Evolutionary conservation across 192 early-diverging fungal species (phyloP).

Genomic region (Podila clonocystis): DNA sequence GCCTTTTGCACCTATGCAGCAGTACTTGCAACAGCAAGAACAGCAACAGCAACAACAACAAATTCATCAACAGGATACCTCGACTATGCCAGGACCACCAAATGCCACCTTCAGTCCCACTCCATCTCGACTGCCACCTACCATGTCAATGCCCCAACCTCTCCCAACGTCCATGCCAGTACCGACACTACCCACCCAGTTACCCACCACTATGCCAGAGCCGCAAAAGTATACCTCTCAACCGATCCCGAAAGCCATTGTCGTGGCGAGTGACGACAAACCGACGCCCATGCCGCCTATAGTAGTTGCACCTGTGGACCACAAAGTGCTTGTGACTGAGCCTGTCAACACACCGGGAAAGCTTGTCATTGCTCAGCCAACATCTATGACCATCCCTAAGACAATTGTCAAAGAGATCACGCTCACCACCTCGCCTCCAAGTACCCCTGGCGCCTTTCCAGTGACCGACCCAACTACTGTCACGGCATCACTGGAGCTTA

Average conservation of each 20-base stretch:
- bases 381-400: background rate
- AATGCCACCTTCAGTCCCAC: background rate
- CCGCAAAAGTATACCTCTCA: constrained; percentile 28
- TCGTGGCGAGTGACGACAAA: background rate
- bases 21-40: constrained; percentile 27
- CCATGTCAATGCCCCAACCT: background rate
- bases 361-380: background rate
- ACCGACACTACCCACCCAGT: background rate
- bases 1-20: constrained; percentile 47
- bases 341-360: background rate
- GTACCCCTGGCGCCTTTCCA: constrained; percentile 44
- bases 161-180: constrained; percentile 20
- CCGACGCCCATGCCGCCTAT: background rate
- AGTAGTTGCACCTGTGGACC: constrained; percentile 4
- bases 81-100: background rate
- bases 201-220: constrained; percentile 41
- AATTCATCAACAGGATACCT: background rate
- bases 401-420: constrained; percentile 4
- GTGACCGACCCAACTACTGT: background rate
- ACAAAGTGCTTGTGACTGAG: constrained; percentile 22
- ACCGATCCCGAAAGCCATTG: background rate
- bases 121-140: background rate
- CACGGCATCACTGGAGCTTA: background rate
- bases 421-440: constrained; percentile 11
- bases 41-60: constrained; percentile 11